Base-by-base conservation (phyloP, 495 filamentous ascomycete species). In the Aspergillus ellipticus region DNA sequence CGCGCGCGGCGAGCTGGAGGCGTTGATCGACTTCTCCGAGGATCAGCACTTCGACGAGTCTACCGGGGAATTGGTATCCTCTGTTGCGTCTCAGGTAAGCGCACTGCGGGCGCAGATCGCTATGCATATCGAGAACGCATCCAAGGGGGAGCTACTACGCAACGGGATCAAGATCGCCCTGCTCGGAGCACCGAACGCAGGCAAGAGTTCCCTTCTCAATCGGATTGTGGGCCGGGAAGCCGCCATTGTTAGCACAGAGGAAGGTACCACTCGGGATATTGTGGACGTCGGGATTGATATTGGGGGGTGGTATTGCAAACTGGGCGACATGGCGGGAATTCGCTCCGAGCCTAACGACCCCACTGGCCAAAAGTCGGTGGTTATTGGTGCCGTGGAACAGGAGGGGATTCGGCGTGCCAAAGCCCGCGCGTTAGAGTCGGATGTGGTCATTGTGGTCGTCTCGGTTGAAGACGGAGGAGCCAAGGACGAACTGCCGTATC, bases 31-130 rank as follows among this genome's bases (percentile, higher is more conserved):
- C 66, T 98, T 98, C 68, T 86, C 88, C 1, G 94, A 98, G 70
- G 95, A 97, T 63, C 93, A 97, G 71, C 87, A 96, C 74, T 97
- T 98, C 59, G 93, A 97, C 52, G 91, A 96, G 64, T 87, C 89
- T 1, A 88, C 91, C 0, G 73, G 77, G 6, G 82, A 87, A 54
- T 75, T 97, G 26, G 77, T 91, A 5, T 64, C 59, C 2, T 89
- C 83, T 28, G 89, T 96, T 22, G 79, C 84, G 19, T 61, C 53
- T 11, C 82, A 89, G 59, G 83, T 96, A 9, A 59, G 65, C 13
- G 66, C 60, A 3, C 79, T 98, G 46, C 70, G 77, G 49, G 61
- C 69, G 37, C 81, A 82, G 54, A 84, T 98, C 53, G 68, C 72
- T 19, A 66, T 84, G 26, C 87, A 93, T 69, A 82, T 88, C 54